Evolutionary conservation across 805 yeast species (phyloP), one percentile per base, ranked within the genome.

Genomic region (Wickerhamiella musiphila): DNA sequence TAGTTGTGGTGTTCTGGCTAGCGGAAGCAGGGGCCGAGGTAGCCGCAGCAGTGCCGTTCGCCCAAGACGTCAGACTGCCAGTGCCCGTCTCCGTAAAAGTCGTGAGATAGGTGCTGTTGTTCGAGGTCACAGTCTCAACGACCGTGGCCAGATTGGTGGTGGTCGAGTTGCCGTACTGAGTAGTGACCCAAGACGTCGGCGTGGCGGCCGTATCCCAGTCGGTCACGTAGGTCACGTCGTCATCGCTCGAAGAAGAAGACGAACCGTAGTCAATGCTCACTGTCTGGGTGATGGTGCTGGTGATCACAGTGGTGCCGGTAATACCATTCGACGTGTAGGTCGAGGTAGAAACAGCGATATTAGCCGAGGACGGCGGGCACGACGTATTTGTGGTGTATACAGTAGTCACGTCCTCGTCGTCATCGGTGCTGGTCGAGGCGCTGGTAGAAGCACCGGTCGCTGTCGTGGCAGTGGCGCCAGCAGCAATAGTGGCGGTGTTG

Each of bases 101-200:
- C 6, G 38, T 35, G 6, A 38, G 33, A 35, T 29, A 39, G n/a
- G 33, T 31, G 18, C 29, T 29, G 11, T 39, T 35, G 28, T 29
- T 24, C 13, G 44, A 41, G 9, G 42, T 38, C 33, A 26, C 36
- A n/a, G 44, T 41, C 16, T 27, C 15, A 6, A 38, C 38, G 23
- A 34, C 21, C 4, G 44, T 41, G 10, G 18, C 28, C 10, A 19
- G 28, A 7, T 18, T 16, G 18, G 26, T 22, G 5, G 11, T 19
- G 4, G 43, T 39, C n/a, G 33, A 20, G 12, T 45, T 33, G 23
- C 11, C 24, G 27, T 18, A 34, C 4, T 29, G 17, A 9, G 15
- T 35, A 5, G 41, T 31, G 12, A 26, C 31, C 5, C 12, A 32
- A 17, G 14, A 18, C 11, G 30, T 31, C 15, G 38, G 38, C 5